Base-by-base conservation (phyloP, 441 rosid species). In the Euphorbia corollata region DNA sequence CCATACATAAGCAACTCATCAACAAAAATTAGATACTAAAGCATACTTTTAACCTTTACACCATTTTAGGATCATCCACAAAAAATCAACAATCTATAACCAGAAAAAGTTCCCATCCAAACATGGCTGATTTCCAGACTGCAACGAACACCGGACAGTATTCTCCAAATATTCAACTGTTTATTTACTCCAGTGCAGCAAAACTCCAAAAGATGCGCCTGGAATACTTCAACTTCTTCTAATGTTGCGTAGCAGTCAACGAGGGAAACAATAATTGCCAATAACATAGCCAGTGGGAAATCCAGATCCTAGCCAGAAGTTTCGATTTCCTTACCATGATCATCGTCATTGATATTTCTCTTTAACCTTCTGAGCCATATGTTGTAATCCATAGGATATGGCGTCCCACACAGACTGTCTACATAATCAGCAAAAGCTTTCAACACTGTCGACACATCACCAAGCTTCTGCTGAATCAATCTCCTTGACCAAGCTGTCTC, bases 341-440 rank as follows among this genome's bases (percentile, higher is more conserved):
- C 90, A 16, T 87, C 94, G 20, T 85, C 89, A 0, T 59, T 73
- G 73, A 89, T 79, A 74, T 81, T 87, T 79, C 88, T 84, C 75
- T 83, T 82, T 71, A 91, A 76, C 76, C 98, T 77, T 81, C 94
- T 83, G 59, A 91, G 74, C 98, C 98, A 91, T 70, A 89, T 89
- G n/a, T 86, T 88, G 60, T 89, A 86, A 76, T 91, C 96, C 68
- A 91, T 82, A 13, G 98, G 96, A 76, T 91, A 91, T 8, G 98
- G 98, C 0, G 98, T 91, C 63, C 98, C 96, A 47, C 98, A 89
- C 24, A 91, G 77, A 77, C 98, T 89, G 68, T 91, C 96, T n/a
- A 91, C 96, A 62, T 91, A 91, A 74, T 91, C 98, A 9, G 98
- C 91, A 78, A 91, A 89, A 36, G 98, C 98, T 82, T 91, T 91